A percentile compares a stretch with the other conserved stretches of the same genome.
Evolutionary conservation across 306 rosid species (phyloP).

Genomic region (Datisca glomerata): DNA sequence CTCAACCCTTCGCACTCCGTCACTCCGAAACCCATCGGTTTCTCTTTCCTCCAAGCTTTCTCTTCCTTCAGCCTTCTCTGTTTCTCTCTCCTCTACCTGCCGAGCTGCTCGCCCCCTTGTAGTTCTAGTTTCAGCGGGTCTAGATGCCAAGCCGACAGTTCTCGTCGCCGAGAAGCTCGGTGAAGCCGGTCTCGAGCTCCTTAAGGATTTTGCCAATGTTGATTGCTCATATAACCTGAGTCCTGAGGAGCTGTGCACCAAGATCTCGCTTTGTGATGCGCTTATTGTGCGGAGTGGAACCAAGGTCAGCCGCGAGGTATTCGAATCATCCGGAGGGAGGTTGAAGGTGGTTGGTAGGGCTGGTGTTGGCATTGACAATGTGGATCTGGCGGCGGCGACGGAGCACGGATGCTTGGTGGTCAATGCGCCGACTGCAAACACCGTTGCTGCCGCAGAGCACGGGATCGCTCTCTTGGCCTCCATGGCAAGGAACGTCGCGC

Average conservation of each 20-base stretch:
- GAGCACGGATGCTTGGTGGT: constrained; percentile 94
- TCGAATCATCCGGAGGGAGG: constrained; percentile 83
- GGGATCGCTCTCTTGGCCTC: constrained; percentile 88
- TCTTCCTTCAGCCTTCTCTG: constrained; percentile 41
- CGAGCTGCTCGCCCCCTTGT: constrained; percentile 14
- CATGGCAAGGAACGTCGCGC: constrained; percentile 97
- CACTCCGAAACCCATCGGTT: constrained; percentile 18
- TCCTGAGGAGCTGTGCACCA: constrained; percentile 85
- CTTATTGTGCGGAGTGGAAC: constrained; percentile 92
- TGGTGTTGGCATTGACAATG: constrained; percentile 96
- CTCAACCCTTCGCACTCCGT: constrained; percentile 29
- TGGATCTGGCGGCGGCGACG: constrained; percentile 99
- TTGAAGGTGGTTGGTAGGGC: constrained; percentile 95
- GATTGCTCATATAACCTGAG: constrained; percentile 78
- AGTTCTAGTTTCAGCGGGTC: constrained; percentile 37
- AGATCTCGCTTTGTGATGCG: constrained; percentile 99
- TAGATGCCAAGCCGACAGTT: constrained; percentile 81
- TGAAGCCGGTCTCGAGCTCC: constrained; percentile 52
- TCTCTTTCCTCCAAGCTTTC: constrained; percentile 55
- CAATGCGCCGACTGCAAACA: constrained; percentile 94
- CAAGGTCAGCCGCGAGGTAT: constrained; percentile 82
- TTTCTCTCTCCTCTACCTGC: constrained; percentile 18
- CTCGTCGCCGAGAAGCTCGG: constrained; percentile 96
- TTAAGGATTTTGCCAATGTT: constrained; percentile 77
- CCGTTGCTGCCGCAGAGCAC: constrained; percentile 94